Conservation (phyloP, 2,329 filamentous ascomycete genomes). For the Fusarium sp. region DNA sequence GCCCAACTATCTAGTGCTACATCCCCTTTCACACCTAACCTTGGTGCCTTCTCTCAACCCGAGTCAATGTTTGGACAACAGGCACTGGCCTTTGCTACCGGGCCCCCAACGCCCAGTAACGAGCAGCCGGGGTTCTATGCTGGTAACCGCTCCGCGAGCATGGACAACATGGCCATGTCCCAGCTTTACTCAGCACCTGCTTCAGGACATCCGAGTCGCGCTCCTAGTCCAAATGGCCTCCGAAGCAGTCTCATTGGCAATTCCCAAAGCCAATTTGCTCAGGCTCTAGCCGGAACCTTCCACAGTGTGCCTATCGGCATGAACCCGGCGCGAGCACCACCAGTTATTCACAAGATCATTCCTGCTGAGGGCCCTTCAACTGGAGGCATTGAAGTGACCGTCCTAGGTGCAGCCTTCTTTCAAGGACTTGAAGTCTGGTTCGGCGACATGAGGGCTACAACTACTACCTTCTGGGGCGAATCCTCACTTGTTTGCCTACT, state of each 20-base stretch:
- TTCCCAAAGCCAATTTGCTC: constrained; percentile 60
- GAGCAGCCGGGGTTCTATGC: constrained; percentile 70
- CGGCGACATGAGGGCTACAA: constrained; percentile 73
- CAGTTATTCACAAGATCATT: constrained; percentile 84
- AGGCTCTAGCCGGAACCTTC: constrained; percentile 63
- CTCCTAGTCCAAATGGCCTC: constrained; percentile 76
- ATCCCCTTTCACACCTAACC: constrained; percentile 67
- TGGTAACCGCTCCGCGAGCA: constrained; percentile 70
- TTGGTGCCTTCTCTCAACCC: constrained; percentile 58
- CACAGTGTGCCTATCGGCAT: constrained; percentile 65
- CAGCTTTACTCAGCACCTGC: constrained; percentile 79
- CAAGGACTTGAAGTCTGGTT: constrained; percentile 86
- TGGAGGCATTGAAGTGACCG: constrained; percentile 88
- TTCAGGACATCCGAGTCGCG: constrained; percentile 81
- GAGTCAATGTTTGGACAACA: constrained; percentile 62
- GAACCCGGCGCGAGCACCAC: constrained; percentile 61
- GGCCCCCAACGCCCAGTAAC: constrained; percentile 75
- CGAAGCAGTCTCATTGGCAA: constrained; percentile 61
- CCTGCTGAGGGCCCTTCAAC: constrained; percentile 84
- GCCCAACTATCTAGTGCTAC: constrained; percentile 58
- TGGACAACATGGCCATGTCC: constrained; percentile 74
- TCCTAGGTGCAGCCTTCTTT: constrained; percentile 84
- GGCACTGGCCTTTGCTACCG: constrained; percentile 64
- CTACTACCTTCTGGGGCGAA: constrained; percentile 84
- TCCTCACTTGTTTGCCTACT: constrained; percentile 84